Conservation (phyloP, 495 filamentous ascomycete genomes). For the Geopyxis carbonaria region DNA sequence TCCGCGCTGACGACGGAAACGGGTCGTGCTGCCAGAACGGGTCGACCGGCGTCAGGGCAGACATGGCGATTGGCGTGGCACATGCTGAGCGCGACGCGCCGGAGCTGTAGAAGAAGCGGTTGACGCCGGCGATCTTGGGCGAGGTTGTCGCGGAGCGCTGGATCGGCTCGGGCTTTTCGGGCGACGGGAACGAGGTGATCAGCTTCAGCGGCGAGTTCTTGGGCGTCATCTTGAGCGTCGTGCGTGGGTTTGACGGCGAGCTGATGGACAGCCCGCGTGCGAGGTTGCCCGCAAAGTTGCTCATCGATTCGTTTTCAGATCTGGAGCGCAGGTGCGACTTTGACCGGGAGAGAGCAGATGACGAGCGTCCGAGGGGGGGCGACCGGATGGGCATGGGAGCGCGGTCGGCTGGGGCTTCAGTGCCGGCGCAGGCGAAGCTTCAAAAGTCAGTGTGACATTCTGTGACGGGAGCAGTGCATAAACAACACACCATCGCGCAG, state of each 20-base stretch:
- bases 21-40: conserved; percentile 18
- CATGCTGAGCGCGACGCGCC: conserved; percentile 47
- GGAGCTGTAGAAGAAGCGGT: conserved; percentile 43
- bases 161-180: conserved; percentile 21
- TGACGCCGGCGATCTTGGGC: conserved; percentile 17
- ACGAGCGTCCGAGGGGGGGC: too few species aligned
- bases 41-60: conserved; percentile 63
- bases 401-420: conserved; percentile 50
- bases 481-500: conserved; percentile 56
- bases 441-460: conserved; percentile 10
- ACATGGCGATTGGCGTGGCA: conserved; percentile 76
- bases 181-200: conserved; percentile 56
- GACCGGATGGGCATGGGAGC: too few species aligned
- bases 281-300: conserved; percentile 2
- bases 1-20: conserved; percentile 38
- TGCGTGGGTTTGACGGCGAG: conserved; percentile 20
- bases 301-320: conserved; percentile 19
- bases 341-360: conserved; percentile 4
- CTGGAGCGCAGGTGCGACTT: conserved; percentile 20
- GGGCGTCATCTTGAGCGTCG: conserved; percentile 28
- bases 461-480: not conserved
- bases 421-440: conserved; percentile 61
- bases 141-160: conserved; percentile 22
- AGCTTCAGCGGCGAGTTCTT: conserved; percentile 82
- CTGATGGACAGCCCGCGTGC: conserved; percentile 20